phyloP scores from a whole-genome alignment of 208 protist genomes.

The Wallacemonas rigidus region DNA sequence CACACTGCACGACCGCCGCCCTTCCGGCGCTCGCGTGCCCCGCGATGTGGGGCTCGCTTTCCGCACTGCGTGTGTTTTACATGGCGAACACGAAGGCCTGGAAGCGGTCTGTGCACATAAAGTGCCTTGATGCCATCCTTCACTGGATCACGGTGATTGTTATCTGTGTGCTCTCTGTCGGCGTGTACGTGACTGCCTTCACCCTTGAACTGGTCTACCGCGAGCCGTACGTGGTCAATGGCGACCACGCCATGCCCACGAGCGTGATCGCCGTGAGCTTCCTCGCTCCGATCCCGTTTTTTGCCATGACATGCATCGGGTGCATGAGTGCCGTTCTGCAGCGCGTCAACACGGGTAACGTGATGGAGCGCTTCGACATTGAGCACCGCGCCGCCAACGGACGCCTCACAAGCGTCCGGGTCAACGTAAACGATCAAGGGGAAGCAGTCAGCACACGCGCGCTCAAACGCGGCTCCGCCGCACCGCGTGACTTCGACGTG shows the following conservation, averaged over 20 bases:
- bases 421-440: background rate
- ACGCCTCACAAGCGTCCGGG: background rate
- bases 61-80: slow-evolving; percentile 20
- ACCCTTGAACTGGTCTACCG: slow-evolving; percentile 21
- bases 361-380: slow-evolving; percentile 5
- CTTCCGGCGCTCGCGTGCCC: slow-evolving; percentile 42
- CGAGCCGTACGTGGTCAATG: slow-evolving; percentile 3
- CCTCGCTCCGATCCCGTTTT: slow-evolving; percentile 24
- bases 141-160: slow-evolving; percentile 26
- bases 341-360: slow-evolving; percentile 6
- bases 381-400: background rate
- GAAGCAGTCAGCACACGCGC: background rate
- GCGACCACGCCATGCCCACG: slow-evolving; percentile 11
- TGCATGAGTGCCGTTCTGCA: slow-evolving; percentile 6
- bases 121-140: slow-evolving; percentile 22
- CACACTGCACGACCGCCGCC: slow-evolving; percentile 39
- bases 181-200: slow-evolving; percentile 30
- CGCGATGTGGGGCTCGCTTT: slow-evolving; percentile 30
- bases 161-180: slow-evolving; percentile 20
- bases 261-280: slow-evolving; percentile 25
- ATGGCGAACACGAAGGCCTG: background rate
- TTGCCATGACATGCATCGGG: slow-evolving; percentile 14
- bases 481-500: slow-evolving; percentile 10
- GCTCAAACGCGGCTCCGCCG: slow-evolving; percentile 17
- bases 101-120: slow-evolving; percentile 16